Percentiles rank a stretch among this genome's conserved stretches.
Conservation (phyloP, 2,329 filamentous ascomycete species). For the Daldinia sp. region DNA sequence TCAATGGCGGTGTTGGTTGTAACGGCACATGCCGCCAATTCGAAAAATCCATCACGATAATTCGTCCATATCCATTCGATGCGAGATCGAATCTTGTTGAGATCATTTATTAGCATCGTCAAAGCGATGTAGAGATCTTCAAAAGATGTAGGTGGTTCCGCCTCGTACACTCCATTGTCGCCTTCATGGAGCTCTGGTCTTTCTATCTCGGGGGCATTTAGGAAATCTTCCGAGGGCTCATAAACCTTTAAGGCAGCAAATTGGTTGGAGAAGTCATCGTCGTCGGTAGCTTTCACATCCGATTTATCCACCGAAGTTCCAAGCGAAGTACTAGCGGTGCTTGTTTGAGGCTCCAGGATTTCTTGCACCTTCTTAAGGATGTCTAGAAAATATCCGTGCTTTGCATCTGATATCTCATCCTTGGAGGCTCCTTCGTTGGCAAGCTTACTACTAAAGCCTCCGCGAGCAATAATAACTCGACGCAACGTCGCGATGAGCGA, state of each 20-base stretch:
- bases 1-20: conserved; percentile 55
- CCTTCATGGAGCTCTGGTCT: conserved; percentile 31
- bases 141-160: neutral
- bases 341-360: neutral
- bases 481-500: conserved; percentile 52
- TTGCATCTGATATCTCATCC: neutral
- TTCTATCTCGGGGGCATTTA: conserved; percentile 50
- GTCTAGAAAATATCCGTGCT: neutral
- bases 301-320: too few relatives aligned
- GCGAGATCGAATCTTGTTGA: conserved; percentile 47
- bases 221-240: conserved; percentile 55
- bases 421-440: neutral
- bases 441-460: conserved; percentile 43
- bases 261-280: neutral
- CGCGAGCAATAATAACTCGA: conserved; percentile 54
- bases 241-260: conserved; percentile 46
- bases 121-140: conserved; percentile 50
- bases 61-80: conserved; percentile 52
- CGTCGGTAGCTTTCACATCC: neutral
- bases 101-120: conserved; percentile 49
- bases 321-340: neutral
- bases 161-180: conserved; percentile 29
- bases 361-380: conserved; percentile 1
- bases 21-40: conserved; percentile 53
- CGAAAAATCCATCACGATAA: conserved; percentile 45